A percentile compares a stretch with the other conserved stretches of the same genome.
These are phyloP conservation scores for Colletotrichum gloeosporioides DNA, from an alignment of 2,329 filamentous ascomycete species.

Conservation along the genomic window DNA sequence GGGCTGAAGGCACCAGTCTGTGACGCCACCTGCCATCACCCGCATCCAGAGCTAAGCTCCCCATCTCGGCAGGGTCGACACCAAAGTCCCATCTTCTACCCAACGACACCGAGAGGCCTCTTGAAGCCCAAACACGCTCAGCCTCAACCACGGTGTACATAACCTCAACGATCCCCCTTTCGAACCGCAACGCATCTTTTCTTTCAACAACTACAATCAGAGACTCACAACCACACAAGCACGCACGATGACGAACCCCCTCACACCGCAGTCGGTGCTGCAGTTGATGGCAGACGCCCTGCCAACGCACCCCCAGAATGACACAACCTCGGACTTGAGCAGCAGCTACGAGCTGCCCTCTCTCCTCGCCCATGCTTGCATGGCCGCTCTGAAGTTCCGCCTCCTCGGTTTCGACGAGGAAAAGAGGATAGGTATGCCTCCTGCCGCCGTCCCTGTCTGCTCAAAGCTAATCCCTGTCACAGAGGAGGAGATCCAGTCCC, in stretches of 20 bases:
- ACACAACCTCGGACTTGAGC: conserved; percentile 67
- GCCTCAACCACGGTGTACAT: not conserved
- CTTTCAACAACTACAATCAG: not conserved
- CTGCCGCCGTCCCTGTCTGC: not conserved
- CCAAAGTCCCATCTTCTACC: not conserved
- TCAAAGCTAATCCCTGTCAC: conserved; percentile 24
- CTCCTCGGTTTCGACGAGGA: conserved; percentile 87
- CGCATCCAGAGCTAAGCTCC: not conserved
- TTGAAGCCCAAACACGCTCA: not conserved
- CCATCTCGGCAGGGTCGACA: not conserved
- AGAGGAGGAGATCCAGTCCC: conserved; percentile 62
- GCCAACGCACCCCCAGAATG: conserved; percentile 56
- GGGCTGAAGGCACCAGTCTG: conserved; percentile 24
- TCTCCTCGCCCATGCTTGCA: conserved; percentile 82
- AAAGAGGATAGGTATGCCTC: conserved; percentile 67
- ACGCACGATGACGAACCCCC: conserved; percentile 34
- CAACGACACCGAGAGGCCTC: not conserved
- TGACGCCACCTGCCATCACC: conserved; percentile 13
- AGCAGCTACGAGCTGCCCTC: conserved; percentile 83
- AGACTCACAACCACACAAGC: not conserved
- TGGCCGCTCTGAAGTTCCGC: conserved; percentile 80
- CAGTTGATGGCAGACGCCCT: conserved; percentile 65
- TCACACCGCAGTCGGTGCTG: conserved; percentile 52
- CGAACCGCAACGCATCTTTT: not conserved
- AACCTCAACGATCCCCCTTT: not conserved